These are phyloP conservation scores for Prunus padus DNA, from an alignment of 306 rosid genomes.

Conservation along the genomic window DNA sequence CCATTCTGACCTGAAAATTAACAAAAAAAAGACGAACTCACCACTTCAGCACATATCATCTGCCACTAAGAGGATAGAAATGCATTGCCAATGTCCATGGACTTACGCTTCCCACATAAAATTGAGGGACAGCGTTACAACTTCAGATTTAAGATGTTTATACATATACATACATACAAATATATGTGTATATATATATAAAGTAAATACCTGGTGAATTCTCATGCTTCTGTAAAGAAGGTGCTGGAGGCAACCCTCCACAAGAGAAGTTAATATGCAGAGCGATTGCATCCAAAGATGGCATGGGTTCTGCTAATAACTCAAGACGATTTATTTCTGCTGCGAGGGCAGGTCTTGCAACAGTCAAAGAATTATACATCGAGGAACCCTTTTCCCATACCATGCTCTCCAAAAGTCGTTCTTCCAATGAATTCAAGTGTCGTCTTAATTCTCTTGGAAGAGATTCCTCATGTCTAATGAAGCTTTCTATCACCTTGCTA, in stretches of 20 bases:
- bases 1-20: slow-evolving; percentile 77
- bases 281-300: slow-evolving; percentile 90
- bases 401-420: slow-evolving; percentile 96
- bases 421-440: slow-evolving; percentile 94
- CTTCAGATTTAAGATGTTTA: not conserved
- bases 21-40: slow-evolving; percentile 8
- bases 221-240: slow-evolving; percentile 72
- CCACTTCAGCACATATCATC: slow-evolving; percentile 9
- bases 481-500: slow-evolving; percentile 99
- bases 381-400: slow-evolving; percentile 99
- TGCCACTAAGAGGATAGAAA: not conserved
- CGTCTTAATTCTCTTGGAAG: slow-evolving; percentile 97
- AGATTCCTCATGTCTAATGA: slow-evolving; percentile 94
- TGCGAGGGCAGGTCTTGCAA: slow-evolving; percentile 82
- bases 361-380: slow-evolving; percentile 89
- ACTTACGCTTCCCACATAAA: not conserved
- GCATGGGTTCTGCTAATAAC: slow-evolving; percentile 95
- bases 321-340: slow-evolving; percentile 80
- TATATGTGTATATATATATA: too few species aligned
- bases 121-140: not conserved
- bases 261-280: slow-evolving; percentile 71
- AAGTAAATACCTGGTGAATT: slow-evolving; percentile 55
- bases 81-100: slow-evolving; percentile 3
- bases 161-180: not conserved
- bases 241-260: slow-evolving; percentile 68